A percentile compares a stretch with the other conserved stretches of the same genome.
Conservation (phyloP, 768 basidiomycete genomes). For the Boletus subcaerulescens region DNA sequence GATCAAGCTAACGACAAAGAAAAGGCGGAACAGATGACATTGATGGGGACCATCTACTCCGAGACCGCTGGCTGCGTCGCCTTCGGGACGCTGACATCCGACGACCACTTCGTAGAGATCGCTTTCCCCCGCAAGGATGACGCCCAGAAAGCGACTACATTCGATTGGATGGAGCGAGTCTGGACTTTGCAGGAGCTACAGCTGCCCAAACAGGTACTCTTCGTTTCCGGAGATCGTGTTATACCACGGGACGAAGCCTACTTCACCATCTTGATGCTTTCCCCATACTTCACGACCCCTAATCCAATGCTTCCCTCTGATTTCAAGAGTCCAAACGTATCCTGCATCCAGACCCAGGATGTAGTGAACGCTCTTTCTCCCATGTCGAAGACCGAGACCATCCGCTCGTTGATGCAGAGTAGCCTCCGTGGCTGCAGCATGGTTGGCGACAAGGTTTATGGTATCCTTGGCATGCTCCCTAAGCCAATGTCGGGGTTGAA, state of each 20-base stretch:
- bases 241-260: constrained; percentile 1
- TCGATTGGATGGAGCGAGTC: constrained; percentile 8
- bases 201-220: not conserved
- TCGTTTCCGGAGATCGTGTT: constrained; percentile 4
- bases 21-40: not conserved
- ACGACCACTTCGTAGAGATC: not conserved
- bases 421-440: not conserved
- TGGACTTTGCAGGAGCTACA: constrained; percentile 9
- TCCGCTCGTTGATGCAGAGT: constrained; percentile 5
- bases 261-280: constrained; percentile 1
- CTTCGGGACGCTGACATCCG: not conserved
- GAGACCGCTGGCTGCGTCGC: constrained; percentile 3
- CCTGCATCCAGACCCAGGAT: not conserved
- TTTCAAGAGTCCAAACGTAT: not conserved
- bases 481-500: not conserved
- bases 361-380: constrained; percentile 7
- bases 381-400: not conserved
- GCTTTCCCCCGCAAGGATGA: not conserved
- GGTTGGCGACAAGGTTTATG: constrained; percentile 1
- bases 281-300: constrained; percentile 2
- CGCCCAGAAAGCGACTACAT: constrained; percentile 1
- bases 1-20: not conserved
- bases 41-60: constrained; percentile 1
- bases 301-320: not conserved
- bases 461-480: constrained; percentile 5